These are phyloP conservation scores for Aspergillus avenaceus DNA, from an alignment of 495 filamentous ascomycete genomes.

Conservation along the genomic window DNA sequence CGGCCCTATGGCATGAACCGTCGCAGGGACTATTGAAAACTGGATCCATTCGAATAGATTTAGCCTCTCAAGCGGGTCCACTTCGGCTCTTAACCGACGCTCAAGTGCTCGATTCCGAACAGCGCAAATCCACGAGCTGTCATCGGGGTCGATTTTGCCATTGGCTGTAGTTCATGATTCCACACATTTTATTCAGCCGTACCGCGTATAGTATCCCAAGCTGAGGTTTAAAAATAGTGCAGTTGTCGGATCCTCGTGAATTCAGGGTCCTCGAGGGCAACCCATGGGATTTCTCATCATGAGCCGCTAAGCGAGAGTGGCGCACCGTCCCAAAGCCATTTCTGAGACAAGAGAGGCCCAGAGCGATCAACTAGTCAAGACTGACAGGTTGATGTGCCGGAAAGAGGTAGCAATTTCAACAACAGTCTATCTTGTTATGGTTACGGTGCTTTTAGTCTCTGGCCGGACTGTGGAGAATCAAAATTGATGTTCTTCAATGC, in stretches of 20 bases:
- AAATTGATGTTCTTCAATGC: too few relatives aligned
- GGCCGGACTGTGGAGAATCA: too few relatives aligned
- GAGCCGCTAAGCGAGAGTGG: background rate
- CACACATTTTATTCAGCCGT: background rate
- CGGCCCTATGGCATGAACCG: background rate
- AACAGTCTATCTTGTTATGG: too few relatives aligned
- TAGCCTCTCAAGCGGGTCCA: background rate
- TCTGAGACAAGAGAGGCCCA: background rate
- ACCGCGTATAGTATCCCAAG: background rate
- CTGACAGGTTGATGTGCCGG: background rate
- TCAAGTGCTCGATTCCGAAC: background rate
- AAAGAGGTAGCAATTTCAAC: too few relatives aligned
- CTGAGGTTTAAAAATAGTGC: background rate
- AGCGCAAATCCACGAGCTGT: background rate
- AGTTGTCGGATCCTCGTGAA: background rate
- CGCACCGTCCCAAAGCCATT: background rate
- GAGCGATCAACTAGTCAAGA: background rate
- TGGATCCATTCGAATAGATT: background rate
- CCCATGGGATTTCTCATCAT: background rate
- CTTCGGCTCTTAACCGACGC: background rate
- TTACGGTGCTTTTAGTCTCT: too few relatives aligned
- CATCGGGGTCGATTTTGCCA: background rate
- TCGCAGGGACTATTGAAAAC: background rate
- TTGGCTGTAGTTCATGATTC: background rate
- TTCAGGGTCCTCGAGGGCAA: background rate